A percentile compares a stretch with the other conserved stretches of the same genome.
phyloP scores from a whole-genome alignment of 805 yeast genomes.

The Kodamaea nitidulidarum region DNA sequence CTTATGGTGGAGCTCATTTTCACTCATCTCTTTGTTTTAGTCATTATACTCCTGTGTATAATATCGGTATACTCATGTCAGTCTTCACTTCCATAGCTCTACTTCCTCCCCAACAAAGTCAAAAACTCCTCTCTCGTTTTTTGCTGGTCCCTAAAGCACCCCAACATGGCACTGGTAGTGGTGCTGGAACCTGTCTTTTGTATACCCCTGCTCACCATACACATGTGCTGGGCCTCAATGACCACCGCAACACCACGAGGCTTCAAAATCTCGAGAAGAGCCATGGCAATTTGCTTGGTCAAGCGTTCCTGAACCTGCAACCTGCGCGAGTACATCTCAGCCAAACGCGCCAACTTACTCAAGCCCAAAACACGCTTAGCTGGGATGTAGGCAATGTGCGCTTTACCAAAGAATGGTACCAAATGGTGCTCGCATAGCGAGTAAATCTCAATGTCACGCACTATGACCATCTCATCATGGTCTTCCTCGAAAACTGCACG shows the following conservation, averaged over 20 bases:
- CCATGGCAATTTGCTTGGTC: conserved; percentile 97
- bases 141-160: conserved; percentile 89
- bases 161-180: conserved; percentile 94
- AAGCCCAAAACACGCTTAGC: conserved; percentile 89
- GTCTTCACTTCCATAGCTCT: conserved; percentile 1
- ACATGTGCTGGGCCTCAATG: conserved; percentile 97
- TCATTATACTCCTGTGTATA: too few relatives aligned
- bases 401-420: conserved; percentile 96
- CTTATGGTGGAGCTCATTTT: too few relatives aligned
- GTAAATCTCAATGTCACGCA: conserved; percentile 86
- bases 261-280: conserved; percentile 80
- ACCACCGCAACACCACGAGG: conserved; percentile 99
- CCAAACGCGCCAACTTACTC: conserved; percentile 88
- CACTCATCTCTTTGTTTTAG: too few relatives aligned
- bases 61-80: too few relatives aligned
- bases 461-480: conserved; percentile 98
- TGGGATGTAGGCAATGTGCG: conserved; percentile 97
- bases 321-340: conserved; percentile 94
- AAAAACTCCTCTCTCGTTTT: conserved; percentile 96
- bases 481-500: conserved; percentile 96
- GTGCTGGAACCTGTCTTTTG: conserved; percentile 94
- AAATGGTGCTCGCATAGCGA: conserved; percentile 96
- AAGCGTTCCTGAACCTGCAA: conserved; percentile 97
- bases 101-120: conserved; percentile 66
- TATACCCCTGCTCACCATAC: conserved; percentile 97